Base-by-base conservation (phyloP, 2,329 filamentous ascomycete species). In the Colletotrichum spaethianum region DNA sequence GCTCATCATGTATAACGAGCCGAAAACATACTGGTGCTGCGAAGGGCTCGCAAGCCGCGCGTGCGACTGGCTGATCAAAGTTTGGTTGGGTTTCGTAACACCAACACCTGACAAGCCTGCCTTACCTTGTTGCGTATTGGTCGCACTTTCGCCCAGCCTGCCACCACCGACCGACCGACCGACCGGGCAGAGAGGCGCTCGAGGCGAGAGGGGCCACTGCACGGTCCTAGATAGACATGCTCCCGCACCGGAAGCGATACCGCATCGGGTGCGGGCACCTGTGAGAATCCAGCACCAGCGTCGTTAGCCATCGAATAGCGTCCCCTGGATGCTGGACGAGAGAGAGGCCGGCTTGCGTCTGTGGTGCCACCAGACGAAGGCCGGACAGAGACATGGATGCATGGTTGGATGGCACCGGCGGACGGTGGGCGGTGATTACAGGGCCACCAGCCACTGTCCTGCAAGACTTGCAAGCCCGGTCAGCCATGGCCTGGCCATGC, bases 91-190 rank as follows among this genome's bases (percentile, higher is more conserved):
- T 63, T 40, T 52, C 36, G 56, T 56, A 67, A 67, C 63, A 70
- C 63, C n/a, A 65, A 65, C 61, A 70, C 53, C 68, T 67, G 50
- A 67, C 63, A 62, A 62, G 68, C 48, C 50, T 50, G 48, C 63
- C 56, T 67, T 62, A 38, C n/a, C n/a, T n/a, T n/a, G 48, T 55
- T 66, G 46, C 42, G 44, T 70, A 40, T 67, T 67, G 60, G 68
- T 56, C 63, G 57, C 61, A 65, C 42, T 23, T 31, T 42, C 40
- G 31, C 23, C 36, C 26, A 23, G 31, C 42, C 26, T 46, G 40
- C 7, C 26, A 62, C 59, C 59, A 20, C 38, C n/a, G 5, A 62
- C 31, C 31, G 20, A 18, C 4, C 40, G 28, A 31, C 38, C 46
- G 57, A 62, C 65, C 18, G 4, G 53, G n/a, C 33, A 40, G 36